These are phyloP conservation scores for Aspergillus homomorphus DNA, from an alignment of 495 filamentous ascomycete genomes.

Conservation along the genomic window DNA sequence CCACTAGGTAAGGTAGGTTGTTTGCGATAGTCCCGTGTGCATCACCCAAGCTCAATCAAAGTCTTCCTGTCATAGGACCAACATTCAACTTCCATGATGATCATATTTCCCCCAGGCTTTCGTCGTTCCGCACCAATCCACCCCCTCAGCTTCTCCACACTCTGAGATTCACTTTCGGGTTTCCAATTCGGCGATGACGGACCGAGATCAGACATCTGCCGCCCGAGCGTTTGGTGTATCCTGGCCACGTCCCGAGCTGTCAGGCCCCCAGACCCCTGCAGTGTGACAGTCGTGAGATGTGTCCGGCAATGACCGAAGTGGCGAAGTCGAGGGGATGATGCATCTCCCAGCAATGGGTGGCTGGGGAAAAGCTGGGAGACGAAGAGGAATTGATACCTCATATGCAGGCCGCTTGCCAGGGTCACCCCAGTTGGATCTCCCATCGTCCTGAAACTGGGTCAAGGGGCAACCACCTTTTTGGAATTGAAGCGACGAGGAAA, in stretches of 20 bases:
- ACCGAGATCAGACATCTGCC: slow-evolving; percentile 1
- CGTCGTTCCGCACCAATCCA: not conserved
- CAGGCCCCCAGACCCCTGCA: not conserved
- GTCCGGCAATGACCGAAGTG: slow-evolving; percentile 4
- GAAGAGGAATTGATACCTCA: slow-evolving; percentile 15
- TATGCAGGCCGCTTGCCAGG: slow-evolving; percentile 16
- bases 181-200: not conserved
- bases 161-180: not conserved
- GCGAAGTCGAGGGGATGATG: slow-evolving; percentile 1
- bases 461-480: slow-evolving; percentile 6
- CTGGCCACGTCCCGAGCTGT: not conserved
- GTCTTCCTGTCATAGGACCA: not conserved
- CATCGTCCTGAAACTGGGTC: slow-evolving; percentile 3
- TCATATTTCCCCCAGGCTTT: not conserved
- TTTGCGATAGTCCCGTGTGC: not conserved
- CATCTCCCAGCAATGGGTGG: not conserved
- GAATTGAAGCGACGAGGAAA: not conserved
- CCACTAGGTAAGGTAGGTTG: too few species aligned
- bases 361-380: not conserved
- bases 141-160: not conserved
- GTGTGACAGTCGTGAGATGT: slow-evolving; percentile 8
- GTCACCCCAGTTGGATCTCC: slow-evolving; percentile 13
- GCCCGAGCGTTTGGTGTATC: slow-evolving; percentile 7
- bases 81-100: not conserved
- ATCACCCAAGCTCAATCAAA: not conserved